Evolutionary conservation across 805 yeast genomes (phyloP).

Genomic region (Candida germanica): DNA sequence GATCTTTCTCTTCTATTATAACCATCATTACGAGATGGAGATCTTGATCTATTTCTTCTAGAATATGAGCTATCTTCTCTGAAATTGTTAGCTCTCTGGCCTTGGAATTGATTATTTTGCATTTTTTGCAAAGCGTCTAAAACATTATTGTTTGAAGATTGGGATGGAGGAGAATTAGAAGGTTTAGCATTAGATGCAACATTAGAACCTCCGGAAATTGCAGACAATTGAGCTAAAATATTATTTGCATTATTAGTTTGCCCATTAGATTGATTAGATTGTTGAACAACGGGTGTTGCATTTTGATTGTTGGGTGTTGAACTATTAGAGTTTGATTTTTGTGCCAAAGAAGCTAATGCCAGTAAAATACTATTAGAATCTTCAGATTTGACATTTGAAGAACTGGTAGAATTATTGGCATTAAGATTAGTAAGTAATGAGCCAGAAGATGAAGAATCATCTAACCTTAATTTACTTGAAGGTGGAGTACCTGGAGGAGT

Average conservation of each 20-base stretch:
- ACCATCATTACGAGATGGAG: constrained; percentile 37
- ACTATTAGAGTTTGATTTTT: constrained; percentile 32
- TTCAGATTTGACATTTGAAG: constrained; percentile 20
- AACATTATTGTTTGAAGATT: constrained; percentile 27
- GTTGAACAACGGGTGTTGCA: constrained; percentile 19
- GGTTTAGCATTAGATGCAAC: constrained; percentile 18
- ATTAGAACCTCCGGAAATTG: constrained; percentile 27
- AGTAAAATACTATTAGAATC: constrained; percentile 65
- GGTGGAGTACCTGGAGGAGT: constrained; percentile 72
- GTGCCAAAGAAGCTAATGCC: constrained; percentile 65
- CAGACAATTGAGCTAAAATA: constrained; percentile 43
- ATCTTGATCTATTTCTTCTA: constrained; percentile 53
- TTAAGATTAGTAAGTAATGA: too few species aligned
- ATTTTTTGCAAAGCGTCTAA: constrained; percentile 55
- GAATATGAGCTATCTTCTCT: constrained; percentile 28
- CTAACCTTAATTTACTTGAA: constrained; percentile 4
- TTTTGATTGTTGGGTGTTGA: constrained; percentile 21
- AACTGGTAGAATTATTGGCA: constrained; percentile 8
- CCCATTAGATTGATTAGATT: constrained; percentile 1
- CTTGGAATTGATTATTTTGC: constrained; percentile 25
- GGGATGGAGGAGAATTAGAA: constrained; percentile 8
- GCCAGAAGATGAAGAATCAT: neutral
- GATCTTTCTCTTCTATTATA: constrained; percentile 27
- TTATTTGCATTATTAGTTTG: constrained; percentile 27
- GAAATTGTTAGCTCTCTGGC: constrained; percentile 16